These are phyloP conservation scores for Hymenoscyphus repandus DNA, from an alignment of 2,329 filamentous ascomycete genomes.

Conservation along the genomic window DNA sequence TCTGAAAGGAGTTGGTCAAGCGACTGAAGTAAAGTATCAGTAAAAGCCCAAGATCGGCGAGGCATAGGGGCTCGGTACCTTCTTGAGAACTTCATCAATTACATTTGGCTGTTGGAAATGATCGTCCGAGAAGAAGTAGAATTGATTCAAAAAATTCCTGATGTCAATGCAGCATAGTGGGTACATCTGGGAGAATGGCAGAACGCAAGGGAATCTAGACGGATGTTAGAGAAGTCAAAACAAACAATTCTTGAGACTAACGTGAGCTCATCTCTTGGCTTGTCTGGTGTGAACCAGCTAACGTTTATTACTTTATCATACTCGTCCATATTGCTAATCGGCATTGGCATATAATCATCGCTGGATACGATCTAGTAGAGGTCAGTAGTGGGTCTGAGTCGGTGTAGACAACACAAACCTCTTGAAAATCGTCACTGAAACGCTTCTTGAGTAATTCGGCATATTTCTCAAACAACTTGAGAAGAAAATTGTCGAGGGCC, in stretches of 20 bases:
- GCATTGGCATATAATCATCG: constrained; percentile 99
- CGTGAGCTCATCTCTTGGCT: constrained; percentile 67
- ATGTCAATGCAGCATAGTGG: constrained; percentile 98
- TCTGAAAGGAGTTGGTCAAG: constrained; percentile 91
- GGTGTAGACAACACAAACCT: constrained; percentile 45
- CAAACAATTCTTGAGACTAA: constrained; percentile 38
- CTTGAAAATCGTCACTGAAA: constrained; percentile 94
- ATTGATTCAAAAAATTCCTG: constrained; percentile 94
- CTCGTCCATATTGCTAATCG: constrained; percentile 82
- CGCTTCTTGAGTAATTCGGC: constrained; percentile 82
- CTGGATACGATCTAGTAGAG: constrained; percentile 64
- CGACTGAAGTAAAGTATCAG: constrained; percentile 45
- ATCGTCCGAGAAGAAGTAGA: constrained; percentile 95
- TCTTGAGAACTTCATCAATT: constrained; percentile 85
- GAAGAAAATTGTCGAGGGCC: constrained; percentile 74
- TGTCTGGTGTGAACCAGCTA: constrained; percentile 90
- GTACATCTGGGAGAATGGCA: constrained; percentile 99
- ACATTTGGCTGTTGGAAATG: constrained; percentile 87
- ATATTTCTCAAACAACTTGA: constrained; percentile 92
- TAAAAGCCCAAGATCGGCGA: not conserved
- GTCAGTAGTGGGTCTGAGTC: constrained; percentile 11
- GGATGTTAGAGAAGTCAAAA: constrained; percentile 3
- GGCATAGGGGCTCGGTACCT: constrained; percentile 41
- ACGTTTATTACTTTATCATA: constrained; percentile 95
- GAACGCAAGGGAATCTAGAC: constrained; percentile 78